Evolutionary conservation across 139 green algal genomes (phyloP), one percentile per base, ranked within the genome.

Genomic region (Closterium sp.): DNA sequence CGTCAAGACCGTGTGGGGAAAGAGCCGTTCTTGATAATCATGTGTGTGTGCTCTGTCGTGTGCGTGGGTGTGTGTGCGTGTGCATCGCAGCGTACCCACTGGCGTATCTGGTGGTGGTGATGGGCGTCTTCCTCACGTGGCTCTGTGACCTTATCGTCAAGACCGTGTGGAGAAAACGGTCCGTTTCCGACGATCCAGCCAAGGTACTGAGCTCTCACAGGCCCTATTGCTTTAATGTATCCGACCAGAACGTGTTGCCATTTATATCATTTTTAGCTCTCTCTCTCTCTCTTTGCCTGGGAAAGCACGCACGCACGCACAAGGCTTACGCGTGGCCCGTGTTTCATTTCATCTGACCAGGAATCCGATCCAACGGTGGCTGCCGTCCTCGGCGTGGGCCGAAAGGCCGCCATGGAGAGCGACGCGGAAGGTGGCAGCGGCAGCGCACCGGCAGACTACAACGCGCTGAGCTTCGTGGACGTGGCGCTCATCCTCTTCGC

Each of bases 401-500:
- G 24, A 22, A 73, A 73, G 50, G 50, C 17, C 6, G 17, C 50
- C 13, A 73, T 11, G 9, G 50, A 73, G 50, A 11, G 50, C 50
- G 50, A 73, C 50, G 9, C 13, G 9, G 50, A 73, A 22, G 38
- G 38, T 6, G 38, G 38, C 38, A 45, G 38, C 13, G 50, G 50
- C 13, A 22, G 13, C 13, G 9, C 50, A 10, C 13, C 50, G 9
- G 2, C 50, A 3, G 50, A 73, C 50, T 73, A 73, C 50, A 73
- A 22, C 50, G 17, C 13, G 84, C 84, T 87, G 84, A 87, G 84
- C 84, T 31, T 31, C n/a, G 22, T 87, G 0, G 84, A 87, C n/a
- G 84, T 31, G n/a, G 84, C 84, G n/a, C n/a, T 89, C 29, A 84
- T 92, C 73, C 27, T 92, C 31, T 30, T 89, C 27, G 90, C 90